Evolutionary conservation across 2,329 filamentous ascomycete species (phyloP).

Genomic region (Aspergillus phoenicis): DNA sequence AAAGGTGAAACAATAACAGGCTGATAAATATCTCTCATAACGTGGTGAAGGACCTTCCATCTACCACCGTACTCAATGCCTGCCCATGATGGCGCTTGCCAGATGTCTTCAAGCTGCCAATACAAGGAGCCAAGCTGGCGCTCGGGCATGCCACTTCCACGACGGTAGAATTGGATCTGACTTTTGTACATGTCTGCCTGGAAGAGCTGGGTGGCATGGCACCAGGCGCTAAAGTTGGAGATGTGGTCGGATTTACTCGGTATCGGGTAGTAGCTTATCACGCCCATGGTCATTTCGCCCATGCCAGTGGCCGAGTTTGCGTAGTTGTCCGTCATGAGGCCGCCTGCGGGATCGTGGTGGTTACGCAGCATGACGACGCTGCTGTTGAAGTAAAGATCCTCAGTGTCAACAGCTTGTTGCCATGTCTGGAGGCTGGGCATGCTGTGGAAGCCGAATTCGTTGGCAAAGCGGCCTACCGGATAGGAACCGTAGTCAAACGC

Average conservation of each 20-base stretch:
- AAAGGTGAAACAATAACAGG: slow-evolving; percentile 62
- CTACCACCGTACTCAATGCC: slow-evolving; percentile 64
- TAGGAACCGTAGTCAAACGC: slow-evolving; percentile 60
- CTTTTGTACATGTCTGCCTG: slow-evolving; percentile 64
- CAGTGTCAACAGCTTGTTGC: slow-evolving; percentile 55
- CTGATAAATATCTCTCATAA: slow-evolving; percentile 60
- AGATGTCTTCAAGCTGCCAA: slow-evolving; percentile 68
- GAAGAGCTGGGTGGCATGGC: slow-evolving; percentile 64
- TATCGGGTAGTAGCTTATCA: slow-evolving; percentile 59
- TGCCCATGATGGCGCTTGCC: slow-evolving; percentile 66
- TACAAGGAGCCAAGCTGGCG: slow-evolving; percentile 63
- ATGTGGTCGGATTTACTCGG: slow-evolving; percentile 56
- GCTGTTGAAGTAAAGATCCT: slow-evolving; percentile 61
- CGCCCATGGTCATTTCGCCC: slow-evolving; percentile 62
- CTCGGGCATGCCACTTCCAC: slow-evolving; percentile 60
- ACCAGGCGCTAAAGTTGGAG: slow-evolving; percentile 65
- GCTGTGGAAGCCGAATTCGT: slow-evolving; percentile 66
- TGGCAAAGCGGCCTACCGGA: slow-evolving; percentile 62
- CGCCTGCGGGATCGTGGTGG: slow-evolving; percentile 60
- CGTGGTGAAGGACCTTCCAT: slow-evolving; percentile 65
- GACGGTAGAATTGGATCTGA: slow-evolving; percentile 64
- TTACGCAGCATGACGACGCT: slow-evolving; percentile 59
- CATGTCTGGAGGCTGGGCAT: slow-evolving; percentile 64
- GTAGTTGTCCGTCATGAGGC: slow-evolving; percentile 52
- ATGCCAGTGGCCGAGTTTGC: slow-evolving; percentile 37